Base-by-base conservation (phyloP, 768 basidiomycete genomes). In the Pisolithus sp. region DNA sequence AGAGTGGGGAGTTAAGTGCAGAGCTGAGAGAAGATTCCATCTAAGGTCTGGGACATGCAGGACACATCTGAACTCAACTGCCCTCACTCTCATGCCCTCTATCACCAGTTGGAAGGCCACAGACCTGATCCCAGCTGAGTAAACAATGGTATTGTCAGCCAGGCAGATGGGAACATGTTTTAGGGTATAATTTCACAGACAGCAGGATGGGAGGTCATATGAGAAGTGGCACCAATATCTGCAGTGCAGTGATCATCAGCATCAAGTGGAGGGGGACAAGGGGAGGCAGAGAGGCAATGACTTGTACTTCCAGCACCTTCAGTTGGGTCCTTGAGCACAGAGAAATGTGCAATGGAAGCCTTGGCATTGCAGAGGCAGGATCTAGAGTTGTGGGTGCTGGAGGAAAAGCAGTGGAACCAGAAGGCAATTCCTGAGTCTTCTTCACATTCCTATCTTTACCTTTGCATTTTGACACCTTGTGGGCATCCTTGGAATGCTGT, bases 191-290 rank as follows among this genome's bases (percentile, higher is more conserved):
- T n/a, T n/a, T n/a, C n/a, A n/a, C n/a, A n/a, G n/a, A n/a, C n/a
- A n/a, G 61, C 18, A 18, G 37, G 54, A 53, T 69, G 64, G n/a
- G 68, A 62, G 5, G 64, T 65, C 68, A 69, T 70, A 59, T 68
- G 62, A 52, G 60, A 55, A 53, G 68, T 65, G 54, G 68, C 65
- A 65, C 68, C n/a, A 57, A 63, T 67, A 56, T 70, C 67, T 48
- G 57, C 51, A 46, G 59, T 68, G 62, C 64, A 68, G 43, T 61
- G 47, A 45, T 23, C 51, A n/a, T 52, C 12, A 17, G 43, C 51
- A 40, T 52, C 13, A 24, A 51, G 43, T 28, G 26, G 21, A 21
- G 36, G 20, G 18, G 28, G 45, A 8, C 18, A 36, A 3, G 37
- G 51, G n/a, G 44, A 8, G 41, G 20, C 20, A 48, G 38, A 37